Percentiles rank a stretch among this genome's conserved stretches.
These are phyloP conservation scores for Mastigamoeba balamuthi DNA, from an alignment of 78 protist species.

Conservation along the genomic window DNA sequence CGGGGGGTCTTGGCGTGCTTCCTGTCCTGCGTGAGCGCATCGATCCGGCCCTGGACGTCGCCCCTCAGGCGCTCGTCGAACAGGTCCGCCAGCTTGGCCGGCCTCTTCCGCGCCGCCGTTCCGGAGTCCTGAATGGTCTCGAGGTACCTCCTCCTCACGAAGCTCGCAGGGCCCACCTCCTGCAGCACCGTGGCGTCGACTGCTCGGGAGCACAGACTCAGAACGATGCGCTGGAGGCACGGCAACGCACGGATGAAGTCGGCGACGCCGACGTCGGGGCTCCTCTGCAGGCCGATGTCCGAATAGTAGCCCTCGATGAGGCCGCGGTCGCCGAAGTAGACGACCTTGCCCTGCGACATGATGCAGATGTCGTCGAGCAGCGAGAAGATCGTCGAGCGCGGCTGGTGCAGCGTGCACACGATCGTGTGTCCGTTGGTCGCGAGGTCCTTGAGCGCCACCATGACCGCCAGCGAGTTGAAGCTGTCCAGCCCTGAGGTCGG, in stretches of 20 bases:
- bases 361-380: not conserved
- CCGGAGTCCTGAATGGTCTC: no score
- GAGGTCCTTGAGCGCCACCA: constrained; percentile 34
- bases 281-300: not conserved
- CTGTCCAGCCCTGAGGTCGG: constrained; percentile 58
- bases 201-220: not conserved
- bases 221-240: not conserved
- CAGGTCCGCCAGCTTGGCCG: no score
- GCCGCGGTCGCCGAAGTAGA: not conserved
- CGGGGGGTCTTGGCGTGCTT: no score
- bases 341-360: not conserved
- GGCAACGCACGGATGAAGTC: not conserved
- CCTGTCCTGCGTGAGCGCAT: no score
- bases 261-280: not conserved
- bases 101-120: no score
- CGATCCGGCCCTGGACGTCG: no score
- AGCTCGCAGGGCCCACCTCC: not conserved
- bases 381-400: not conserved
- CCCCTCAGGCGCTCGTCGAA: no score
- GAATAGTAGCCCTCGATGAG: not conserved
- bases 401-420: constrained; percentile 52
- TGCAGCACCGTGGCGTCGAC: not conserved
- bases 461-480: constrained; percentile 28
- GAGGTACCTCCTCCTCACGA: not conserved
- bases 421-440: constrained; percentile 41